Conservation (phyloP, 257 asterid genomes). For the Solanum virginianum region DNA sequence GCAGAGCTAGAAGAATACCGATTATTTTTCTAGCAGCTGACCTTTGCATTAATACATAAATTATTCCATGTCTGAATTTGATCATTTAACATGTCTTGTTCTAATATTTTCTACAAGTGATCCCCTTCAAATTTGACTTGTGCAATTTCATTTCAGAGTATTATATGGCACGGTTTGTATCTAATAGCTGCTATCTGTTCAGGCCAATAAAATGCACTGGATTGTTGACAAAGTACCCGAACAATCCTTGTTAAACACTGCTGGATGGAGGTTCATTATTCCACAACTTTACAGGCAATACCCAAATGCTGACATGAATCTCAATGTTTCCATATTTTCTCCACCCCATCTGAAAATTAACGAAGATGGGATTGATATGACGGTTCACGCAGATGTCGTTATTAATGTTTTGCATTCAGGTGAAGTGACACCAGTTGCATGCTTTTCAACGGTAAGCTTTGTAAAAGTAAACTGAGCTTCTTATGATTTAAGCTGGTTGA, state of each 20-base stretch:
- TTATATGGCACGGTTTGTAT: background rate
- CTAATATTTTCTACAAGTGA: background rate
- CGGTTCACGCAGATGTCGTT: constrained; percentile 43
- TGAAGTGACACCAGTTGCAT: constrained; percentile 54
- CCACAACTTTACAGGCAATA: constrained; percentile 83
- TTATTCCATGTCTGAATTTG: background rate
- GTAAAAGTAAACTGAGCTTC: background rate
- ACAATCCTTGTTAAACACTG: constrained; percentile 67
- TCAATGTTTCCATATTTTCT: constrained; percentile 53
- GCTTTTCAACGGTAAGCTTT: constrained; percentile 64
- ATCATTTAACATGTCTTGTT: background rate
- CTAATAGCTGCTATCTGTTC: constrained; percentile 7
- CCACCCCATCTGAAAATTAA: constrained; percentile 46
- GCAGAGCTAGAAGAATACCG: background rate
- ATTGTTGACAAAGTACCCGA: constrained; percentile 60
- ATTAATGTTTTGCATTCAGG: constrained; percentile 52
- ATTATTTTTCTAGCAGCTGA: background rate
- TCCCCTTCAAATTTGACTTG: background rate
- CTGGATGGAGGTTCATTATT: constrained; percentile 70
- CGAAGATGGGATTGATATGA: constrained; percentile 29
- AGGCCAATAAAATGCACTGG: constrained; percentile 79
- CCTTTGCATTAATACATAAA: background rate
- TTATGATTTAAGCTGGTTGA: background rate
- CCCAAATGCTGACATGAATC: constrained; percentile 61
- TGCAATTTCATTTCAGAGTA: background rate